These are phyloP conservation scores for Hypoxylon sp. DNA, from an alignment of 2,329 filamentous ascomycete genomes.

Conservation along the genomic window DNA sequence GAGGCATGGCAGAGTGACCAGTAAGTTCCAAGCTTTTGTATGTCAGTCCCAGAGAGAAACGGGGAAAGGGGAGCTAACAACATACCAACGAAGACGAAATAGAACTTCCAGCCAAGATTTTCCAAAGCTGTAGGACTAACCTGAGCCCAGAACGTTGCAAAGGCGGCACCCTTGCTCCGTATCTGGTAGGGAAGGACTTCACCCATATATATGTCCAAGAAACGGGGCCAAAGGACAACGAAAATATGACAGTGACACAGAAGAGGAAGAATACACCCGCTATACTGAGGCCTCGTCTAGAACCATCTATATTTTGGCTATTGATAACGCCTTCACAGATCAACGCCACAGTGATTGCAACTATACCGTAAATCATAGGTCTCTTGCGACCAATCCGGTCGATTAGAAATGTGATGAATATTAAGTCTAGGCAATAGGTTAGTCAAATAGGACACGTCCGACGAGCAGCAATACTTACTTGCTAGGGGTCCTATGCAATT, in stretches of 20 bases:
- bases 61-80: background rate
- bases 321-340: background rate
- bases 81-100: slow-evolving; percentile 1
- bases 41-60: background rate
- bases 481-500: background rate
- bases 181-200: background rate
- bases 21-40: background rate
- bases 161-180: background rate
- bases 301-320: background rate
- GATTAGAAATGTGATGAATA: background rate
- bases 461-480: background rate
- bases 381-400: background rate
- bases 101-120: background rate
- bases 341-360: background rate
- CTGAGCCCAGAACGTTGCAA: background rate
- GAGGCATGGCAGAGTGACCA: background rate
- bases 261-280: slow-evolving; percentile 1
- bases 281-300: background rate
- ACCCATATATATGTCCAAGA: background rate
- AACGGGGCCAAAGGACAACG: background rate
- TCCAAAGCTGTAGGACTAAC: background rate
- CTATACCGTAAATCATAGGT: background rate
- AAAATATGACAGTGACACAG: background rate
- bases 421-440: background rate
- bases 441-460: background rate